Evolutionary conservation across 768 basidiomycete species (phyloP).

Genomic region (Macrolepiota fuliginosa): DNA sequence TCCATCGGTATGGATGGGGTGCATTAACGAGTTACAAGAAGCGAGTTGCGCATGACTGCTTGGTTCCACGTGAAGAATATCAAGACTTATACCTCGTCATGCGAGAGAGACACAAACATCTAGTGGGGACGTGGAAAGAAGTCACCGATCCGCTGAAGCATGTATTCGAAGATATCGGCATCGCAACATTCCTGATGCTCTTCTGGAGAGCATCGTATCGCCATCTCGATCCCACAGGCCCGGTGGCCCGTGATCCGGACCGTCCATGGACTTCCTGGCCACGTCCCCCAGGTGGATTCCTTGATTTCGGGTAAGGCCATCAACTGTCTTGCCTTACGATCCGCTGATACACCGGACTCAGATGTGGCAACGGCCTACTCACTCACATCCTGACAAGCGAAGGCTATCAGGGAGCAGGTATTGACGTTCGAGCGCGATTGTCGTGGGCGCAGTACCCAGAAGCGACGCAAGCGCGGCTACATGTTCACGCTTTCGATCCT

Average conservation of each 20-base stretch:
- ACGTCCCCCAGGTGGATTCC: slow-evolving; percentile 79
- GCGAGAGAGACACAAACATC: slow-evolving; percentile 79
- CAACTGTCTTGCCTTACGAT: not conserved
- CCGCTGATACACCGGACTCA: slow-evolving; percentile 23
- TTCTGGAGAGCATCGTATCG: slow-evolving; percentile 81
- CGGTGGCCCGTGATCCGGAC: slow-evolving; percentile 14
- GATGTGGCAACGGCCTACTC: slow-evolving; percentile 91
- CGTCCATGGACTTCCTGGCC: slow-evolving; percentile 72
- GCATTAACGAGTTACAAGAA: slow-evolving; percentile 81
- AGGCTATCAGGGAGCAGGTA: slow-evolving; percentile 81
- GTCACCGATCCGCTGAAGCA: slow-evolving; percentile 87
- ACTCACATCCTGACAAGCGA: slow-evolving; percentile 83
- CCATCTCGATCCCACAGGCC: slow-evolving; percentile 6
- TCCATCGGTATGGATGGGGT: slow-evolving; percentile 91
- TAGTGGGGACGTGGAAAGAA: slow-evolving; percentile 76
- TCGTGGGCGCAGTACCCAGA: slow-evolving; percentile 83
- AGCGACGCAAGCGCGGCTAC: slow-evolving; percentile 56
- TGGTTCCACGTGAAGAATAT: slow-evolving; percentile 74
- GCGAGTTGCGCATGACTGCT: slow-evolving; percentile 76
- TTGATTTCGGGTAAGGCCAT: slow-evolving; percentile 76
- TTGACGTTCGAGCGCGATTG: slow-evolving; percentile 81
- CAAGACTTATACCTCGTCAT: slow-evolving; percentile 90
- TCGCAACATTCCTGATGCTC: slow-evolving; percentile 90
- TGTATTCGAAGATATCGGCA: slow-evolving; percentile 95
- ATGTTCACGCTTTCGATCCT: slow-evolving; percentile 74